phyloP scores from a whole-genome alignment of 2,329 filamentous ascomycete species.

The Diaporthe eres region DNA sequence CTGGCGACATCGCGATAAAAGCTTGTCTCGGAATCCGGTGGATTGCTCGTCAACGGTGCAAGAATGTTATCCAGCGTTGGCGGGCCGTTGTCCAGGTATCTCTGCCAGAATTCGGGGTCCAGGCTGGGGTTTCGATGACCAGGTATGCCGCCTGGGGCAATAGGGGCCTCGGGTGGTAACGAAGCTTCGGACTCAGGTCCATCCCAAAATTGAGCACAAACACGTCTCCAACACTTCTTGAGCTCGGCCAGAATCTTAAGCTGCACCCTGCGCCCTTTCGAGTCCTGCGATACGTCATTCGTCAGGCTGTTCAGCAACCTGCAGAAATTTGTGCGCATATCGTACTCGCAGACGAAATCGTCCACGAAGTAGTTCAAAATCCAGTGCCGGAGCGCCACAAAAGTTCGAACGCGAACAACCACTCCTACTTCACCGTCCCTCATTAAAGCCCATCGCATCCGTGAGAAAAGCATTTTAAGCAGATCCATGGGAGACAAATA shows the following conservation, averaged over 20 bases:
- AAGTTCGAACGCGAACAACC: slow-evolving; percentile 95
- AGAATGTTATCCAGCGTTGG: slow-evolving; percentile 61
- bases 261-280: slow-evolving; percentile 64
- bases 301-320: slow-evolving; percentile 80
- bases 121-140: slow-evolving; percentile 70
- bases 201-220: slow-evolving; percentile 93
- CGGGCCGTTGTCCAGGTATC: slow-evolving; percentile 55
- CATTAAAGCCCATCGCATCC: slow-evolving; percentile 88
- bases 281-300: slow-evolving; percentile 65
- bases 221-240: slow-evolving; percentile 96
- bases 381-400: slow-evolving; percentile 96
- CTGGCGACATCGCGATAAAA: slow-evolving; percentile 63
- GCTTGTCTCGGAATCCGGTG: slow-evolving; percentile 50
- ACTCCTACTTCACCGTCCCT: slow-evolving; percentile 87
- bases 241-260: slow-evolving; percentile 93
- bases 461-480: slow-evolving; percentile 85
- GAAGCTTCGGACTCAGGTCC: slow-evolving; percentile 74
- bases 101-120: slow-evolving; percentile 69
- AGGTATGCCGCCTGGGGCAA: slow-evolving; percentile 81
- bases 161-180: slow-evolving; percentile 74
- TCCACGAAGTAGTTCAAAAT: slow-evolving; percentile 98
- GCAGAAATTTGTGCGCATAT: slow-evolving; percentile 84
- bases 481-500: slow-evolving; percentile 86
- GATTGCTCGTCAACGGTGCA: slow-evolving; percentile 48
- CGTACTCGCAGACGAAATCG: slow-evolving; percentile 86